Conservation (phyloP, 1,139 yeast species). For the Pneumocystis canis region DNA sequence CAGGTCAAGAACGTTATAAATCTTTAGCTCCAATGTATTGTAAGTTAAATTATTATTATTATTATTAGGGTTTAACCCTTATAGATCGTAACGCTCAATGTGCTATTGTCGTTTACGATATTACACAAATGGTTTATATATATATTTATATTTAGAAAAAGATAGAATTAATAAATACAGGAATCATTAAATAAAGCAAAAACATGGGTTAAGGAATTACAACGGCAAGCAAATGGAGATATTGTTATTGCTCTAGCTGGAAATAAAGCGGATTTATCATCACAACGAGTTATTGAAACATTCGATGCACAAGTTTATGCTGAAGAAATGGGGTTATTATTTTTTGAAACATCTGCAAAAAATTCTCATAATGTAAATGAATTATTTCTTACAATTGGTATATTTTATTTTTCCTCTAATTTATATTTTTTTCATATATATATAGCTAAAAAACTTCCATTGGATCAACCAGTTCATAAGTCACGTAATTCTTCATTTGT, state of each 20-base stretch:
- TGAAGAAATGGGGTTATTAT: constrained; percentile 59
- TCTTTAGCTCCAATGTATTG: constrained; percentile 79
- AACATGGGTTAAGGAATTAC: constrained; percentile 90
- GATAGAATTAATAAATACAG: constrained; percentile 6
- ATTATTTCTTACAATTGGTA: constrained; percentile 67
- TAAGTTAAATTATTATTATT: neutral
- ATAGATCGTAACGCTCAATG: constrained; percentile 63
- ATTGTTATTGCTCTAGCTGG: constrained; percentile 80
- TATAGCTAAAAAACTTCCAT: neutral
- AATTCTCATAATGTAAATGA: constrained; percentile 71
- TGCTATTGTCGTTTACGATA: constrained; percentile 70
- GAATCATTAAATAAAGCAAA: constrained; percentile 72
- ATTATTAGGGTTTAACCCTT: neutral
- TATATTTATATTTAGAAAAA: neutral
- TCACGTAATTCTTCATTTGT: neutral
- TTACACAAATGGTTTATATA: constrained; percentile 36
- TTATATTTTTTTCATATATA: neutral
- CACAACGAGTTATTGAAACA: constrained; percentile 38
- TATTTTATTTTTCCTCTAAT: neutral
- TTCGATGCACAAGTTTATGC: constrained; percentile 46
- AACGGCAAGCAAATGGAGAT: constrained; percentile 73
- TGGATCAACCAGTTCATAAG: neutral
- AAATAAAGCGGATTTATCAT: constrained; percentile 58
- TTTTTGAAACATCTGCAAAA: constrained; percentile 90
- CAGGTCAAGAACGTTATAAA: constrained; percentile 86